These are phyloP conservation scores for Casuarina cunninghamiana DNA, from an alignment of 306 rosid genomes.

Conservation along the genomic window DNA sequence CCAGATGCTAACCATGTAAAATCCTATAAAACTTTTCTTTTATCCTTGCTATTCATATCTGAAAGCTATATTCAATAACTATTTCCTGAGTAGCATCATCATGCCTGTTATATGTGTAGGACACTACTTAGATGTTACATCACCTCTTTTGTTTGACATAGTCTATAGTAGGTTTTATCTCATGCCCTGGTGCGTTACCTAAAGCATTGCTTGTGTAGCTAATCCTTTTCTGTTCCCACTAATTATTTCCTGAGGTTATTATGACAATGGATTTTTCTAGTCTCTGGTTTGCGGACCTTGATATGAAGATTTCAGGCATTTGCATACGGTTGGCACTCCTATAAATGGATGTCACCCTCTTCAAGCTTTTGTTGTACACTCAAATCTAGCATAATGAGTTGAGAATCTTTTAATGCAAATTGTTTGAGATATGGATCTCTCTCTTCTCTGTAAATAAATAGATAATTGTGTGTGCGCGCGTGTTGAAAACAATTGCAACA, in stretches of 20 bases:
- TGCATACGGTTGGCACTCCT: slow-evolving; percentile 2
- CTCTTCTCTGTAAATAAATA: not conserved
- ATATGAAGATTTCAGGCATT: slow-evolving; percentile 17
- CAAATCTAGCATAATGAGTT: not conserved
- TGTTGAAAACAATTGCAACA: not conserved
- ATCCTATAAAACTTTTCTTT: slow-evolving; percentile 31
- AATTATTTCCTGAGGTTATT: not conserved
- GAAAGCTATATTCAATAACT: slow-evolving; percentile 14
- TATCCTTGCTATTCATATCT: slow-evolving; percentile 18
- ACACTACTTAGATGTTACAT: slow-evolving; percentile 8
- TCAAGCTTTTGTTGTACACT: slow-evolving; percentile 9
- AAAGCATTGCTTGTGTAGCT: not conserved
- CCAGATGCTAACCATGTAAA: slow-evolving; percentile 82
- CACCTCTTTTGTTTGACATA: slow-evolving; percentile 5
- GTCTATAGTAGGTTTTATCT: slow-evolving; percentile 23
- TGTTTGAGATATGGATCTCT: not conserved
- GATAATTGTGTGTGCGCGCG: not conserved
- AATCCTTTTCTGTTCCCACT: not conserved
- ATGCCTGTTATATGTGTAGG: slow-evolving; percentile 14
- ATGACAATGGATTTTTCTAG: not conserved
- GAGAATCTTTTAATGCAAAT: not conserved
- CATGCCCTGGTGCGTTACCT: slow-evolving; percentile 1
- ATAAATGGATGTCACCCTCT: slow-evolving; percentile 17
- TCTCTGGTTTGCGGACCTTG: slow-evolving; percentile 14
- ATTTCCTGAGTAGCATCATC: slow-evolving; percentile 26